Evolutionary conservation across 1,284 basidiomycete genomes (phyloP).

Genomic region (Ustilago esculenta): DNA sequence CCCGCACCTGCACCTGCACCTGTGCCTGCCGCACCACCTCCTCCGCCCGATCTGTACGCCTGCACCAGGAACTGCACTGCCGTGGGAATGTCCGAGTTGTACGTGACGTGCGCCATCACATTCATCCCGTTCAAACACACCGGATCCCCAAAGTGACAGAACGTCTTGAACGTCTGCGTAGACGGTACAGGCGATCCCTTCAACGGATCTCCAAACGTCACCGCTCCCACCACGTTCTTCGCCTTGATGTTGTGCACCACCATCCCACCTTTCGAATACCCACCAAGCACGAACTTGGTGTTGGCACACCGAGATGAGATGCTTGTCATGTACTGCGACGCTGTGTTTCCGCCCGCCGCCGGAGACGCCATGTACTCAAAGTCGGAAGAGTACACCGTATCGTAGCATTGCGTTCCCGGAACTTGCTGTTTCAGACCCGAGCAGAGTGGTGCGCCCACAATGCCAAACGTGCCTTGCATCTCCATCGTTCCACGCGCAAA

Average conservation of each 20-base stretch:
- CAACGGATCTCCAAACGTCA: constrained; percentile 41
- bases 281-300: constrained; percentile 28
- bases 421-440: constrained; percentile 10
- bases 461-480: constrained; percentile 35
- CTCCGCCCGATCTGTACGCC: constrained; percentile 12
- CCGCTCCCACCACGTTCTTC: constrained; percentile 24
- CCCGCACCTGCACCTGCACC: not conserved
- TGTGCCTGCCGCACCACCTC: not conserved
- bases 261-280: constrained; percentile 37
- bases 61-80: constrained; percentile 26
- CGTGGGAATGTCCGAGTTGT: constrained; percentile 3
- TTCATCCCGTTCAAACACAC: constrained; percentile 31
- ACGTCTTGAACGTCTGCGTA: constrained; percentile 22
- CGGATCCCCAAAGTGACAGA: constrained; percentile 28
- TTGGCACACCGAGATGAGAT: constrained; percentile 10
- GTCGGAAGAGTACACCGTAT: constrained; percentile 19
- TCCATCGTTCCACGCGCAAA: constrained; percentile 36
- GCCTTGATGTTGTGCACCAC: constrained; percentile 25
- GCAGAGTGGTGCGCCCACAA: constrained; percentile 39
- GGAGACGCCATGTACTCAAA: constrained; percentile 31
- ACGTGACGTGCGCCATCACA: constrained; percentile 32
- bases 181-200: constrained; percentile 12
- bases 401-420: constrained; percentile 32
- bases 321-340: constrained; percentile 9
- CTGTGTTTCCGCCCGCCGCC: constrained; percentile 4